Evolutionary conservation across 176 grass and related monocot genomes (phyloP).

Genomic region (Canna indica): DNA sequence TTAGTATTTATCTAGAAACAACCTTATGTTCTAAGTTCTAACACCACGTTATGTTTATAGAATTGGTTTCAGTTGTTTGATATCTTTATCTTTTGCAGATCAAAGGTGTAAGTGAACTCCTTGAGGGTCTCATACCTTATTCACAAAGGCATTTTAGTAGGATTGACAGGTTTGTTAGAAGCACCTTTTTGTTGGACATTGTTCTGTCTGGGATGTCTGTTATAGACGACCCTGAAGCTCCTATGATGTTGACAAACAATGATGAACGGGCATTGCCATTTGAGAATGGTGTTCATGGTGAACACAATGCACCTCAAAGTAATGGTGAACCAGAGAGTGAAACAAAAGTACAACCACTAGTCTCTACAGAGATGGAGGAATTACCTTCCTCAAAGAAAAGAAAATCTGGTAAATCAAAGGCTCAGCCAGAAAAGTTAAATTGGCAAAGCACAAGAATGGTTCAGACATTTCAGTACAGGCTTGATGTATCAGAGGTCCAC

Average conservation of each 20-base stretch:
- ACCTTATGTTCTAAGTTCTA: no score
- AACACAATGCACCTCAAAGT: slow-evolving; percentile 6
- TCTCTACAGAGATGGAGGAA: slow-evolving; percentile 9
- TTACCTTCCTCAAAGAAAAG: slow-evolving; percentile 49
- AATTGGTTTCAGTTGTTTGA: background rate
- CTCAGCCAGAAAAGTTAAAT: slow-evolving; percentile 42
- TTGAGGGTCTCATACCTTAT: slow-evolving; percentile 80
- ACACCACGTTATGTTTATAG: no score
- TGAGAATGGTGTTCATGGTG: background rate
- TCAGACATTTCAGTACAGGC: slow-evolving; percentile 24
- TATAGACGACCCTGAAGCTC: slow-evolving; percentile 55
- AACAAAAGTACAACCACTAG: background rate
- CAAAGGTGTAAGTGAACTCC: slow-evolving; percentile 76
- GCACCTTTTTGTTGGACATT: slow-evolving; percentile 80
- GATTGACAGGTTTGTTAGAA: slow-evolving; percentile 72
- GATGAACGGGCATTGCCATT: background rate
- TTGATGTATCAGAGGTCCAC: slow-evolving; percentile 1
- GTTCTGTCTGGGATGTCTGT: slow-evolving; percentile 68
- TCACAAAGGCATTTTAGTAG: slow-evolving; percentile 82
- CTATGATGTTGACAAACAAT: slow-evolving; percentile 1
- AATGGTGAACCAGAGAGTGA: background rate
- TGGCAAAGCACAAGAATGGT: slow-evolving; percentile 8
- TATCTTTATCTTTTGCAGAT: slow-evolving; percentile 36
- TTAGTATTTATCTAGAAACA: no score
- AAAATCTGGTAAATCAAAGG: slow-evolving; percentile 58